phyloP scores from a whole-genome alignment of 768 basidiomycete species.

The Pleurotus tuber-regium region DNA sequence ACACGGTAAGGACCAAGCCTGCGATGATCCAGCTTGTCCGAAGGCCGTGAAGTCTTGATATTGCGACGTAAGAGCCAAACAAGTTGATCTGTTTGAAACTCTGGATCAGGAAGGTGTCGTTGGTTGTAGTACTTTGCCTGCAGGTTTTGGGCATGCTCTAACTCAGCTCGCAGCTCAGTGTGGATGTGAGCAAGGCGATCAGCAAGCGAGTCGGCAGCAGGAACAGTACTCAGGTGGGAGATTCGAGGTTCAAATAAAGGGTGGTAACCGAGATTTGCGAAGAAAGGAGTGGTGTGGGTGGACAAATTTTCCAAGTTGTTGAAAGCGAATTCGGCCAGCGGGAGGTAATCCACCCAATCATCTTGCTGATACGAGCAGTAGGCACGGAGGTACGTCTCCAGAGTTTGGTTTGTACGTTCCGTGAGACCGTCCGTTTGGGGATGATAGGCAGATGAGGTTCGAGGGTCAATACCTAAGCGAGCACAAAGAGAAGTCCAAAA shows the following conservation, averaged over 20 bases:
- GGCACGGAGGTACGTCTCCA: conserved; percentile 34
- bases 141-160: conserved; percentile 16
- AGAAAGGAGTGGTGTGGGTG: conserved; percentile 20
- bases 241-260: conserved; percentile 12
- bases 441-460: conserved; percentile 38
- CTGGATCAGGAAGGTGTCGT: conserved; percentile 8
- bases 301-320: conserved; percentile 34
- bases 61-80: conserved; percentile 13
- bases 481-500: conserved; percentile 1
- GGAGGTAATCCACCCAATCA: conserved; percentile 37
- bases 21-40: conserved; percentile 12
- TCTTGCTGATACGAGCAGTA: conserved; percentile 38
- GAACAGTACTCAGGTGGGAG: neutral
- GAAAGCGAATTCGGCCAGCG: conserved; percentile 38
- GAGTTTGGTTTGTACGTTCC: conserved; percentile 33
- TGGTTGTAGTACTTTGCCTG: conserved; percentile 16
- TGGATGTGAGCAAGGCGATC: no score
- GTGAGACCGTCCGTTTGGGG: no score
- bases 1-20: conserved; percentile 15
- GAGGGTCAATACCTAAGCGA: conserved; percentile 15
- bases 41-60: conserved; percentile 12
- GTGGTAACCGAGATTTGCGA: conserved; percentile 11
- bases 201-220: no score
- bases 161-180: conserved; percentile 13
- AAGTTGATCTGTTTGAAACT: conserved; percentile 13